Evolutionary conservation across 2,329 filamentous ascomycete species (phyloP), one percentile per base, ranked within the genome.

Genomic region (Waltergamsia citrina): DNA sequence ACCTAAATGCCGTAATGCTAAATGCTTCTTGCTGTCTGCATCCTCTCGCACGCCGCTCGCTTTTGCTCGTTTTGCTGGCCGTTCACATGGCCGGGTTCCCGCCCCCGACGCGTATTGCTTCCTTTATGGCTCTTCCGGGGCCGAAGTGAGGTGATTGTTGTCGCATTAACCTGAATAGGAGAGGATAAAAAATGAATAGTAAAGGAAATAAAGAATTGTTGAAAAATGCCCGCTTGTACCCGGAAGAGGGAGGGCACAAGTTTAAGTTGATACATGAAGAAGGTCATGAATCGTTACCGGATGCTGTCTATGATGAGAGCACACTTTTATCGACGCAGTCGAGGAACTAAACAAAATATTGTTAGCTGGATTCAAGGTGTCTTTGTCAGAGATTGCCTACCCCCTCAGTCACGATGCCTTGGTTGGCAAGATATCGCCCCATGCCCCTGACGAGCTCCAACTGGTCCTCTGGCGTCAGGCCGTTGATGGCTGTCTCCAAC

Each of bases 401-500:
- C 22, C 44, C 45, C 29, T 51, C 46, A 22, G 54, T 40, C 31
- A 60, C 43, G 27, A 59, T 45, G n/a, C 72, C 75, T 54, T 82
- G 78, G 49, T 81, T 81, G 40, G 67, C 66, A 26, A 82, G 62
- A 49, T 81, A 80, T 43, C 71, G 71, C 36, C 67, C 65, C 52
- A 83, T 75, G 7, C 67, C 67, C 52, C 71, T 74, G 18, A 87
- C 68, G 34, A 85, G 65, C 59, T 95, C 90, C 41, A 94, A 69
- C 60, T 98, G 90, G 60, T 98, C 86, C 26, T 94, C 87, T 2
- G 79, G 64, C 1, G 78, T 80, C 46, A 98, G 63, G n/a, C 88
- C 88, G 6, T 80, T 93, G 45, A 98, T 94, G 33, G 85, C 90
- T 10, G 78, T 76, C 65, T 98, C 90, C 46, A 98, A 83, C 23